Conservation (phyloP, 78 protist genomes). For the Planoprotostelium fungivorum region DNA sequence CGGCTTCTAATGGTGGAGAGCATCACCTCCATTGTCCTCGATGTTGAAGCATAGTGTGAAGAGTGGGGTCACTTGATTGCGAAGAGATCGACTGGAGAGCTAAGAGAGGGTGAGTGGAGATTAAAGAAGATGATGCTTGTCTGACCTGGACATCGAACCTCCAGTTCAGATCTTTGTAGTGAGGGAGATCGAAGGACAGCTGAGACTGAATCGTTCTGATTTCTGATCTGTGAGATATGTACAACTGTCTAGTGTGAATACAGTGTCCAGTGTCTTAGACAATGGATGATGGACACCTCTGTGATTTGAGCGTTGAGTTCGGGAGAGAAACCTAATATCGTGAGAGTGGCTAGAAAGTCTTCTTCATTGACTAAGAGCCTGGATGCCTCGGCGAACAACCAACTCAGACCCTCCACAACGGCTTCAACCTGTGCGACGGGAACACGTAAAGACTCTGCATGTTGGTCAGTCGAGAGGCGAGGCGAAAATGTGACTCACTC, state of each 20-base stretch:
- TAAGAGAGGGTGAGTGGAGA: not conserved
- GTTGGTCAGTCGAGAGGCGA: not conserved
- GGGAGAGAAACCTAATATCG: not conserved
- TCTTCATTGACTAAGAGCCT: not conserved
- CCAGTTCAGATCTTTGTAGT: constrained; percentile 48
- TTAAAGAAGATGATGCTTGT: not conserved
- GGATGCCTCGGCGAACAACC: not conserved
- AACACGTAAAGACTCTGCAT: not conserved
- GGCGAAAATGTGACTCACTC: not conserved
- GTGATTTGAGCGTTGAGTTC: not conserved
- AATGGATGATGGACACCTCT: not conserved
- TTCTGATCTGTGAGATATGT: not conserved
- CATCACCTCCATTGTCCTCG: not conserved
- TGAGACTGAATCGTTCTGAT: not conserved
- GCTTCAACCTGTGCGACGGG: not conserved
- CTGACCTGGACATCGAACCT: constrained; percentile 46
- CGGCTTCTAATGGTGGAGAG: not conserved
- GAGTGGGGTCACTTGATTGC: not conserved
- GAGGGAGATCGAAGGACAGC: constrained; percentile 1
- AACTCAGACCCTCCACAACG: not conserved
- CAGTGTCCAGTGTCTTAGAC: not conserved
- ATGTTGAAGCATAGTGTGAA: not conserved
- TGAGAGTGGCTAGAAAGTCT: not conserved
- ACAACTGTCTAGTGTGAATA: not conserved
- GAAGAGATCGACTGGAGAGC: not conserved